Conservation (phyloP, 164 flowering plant genomes). For the Vitis riparia region DNA sequence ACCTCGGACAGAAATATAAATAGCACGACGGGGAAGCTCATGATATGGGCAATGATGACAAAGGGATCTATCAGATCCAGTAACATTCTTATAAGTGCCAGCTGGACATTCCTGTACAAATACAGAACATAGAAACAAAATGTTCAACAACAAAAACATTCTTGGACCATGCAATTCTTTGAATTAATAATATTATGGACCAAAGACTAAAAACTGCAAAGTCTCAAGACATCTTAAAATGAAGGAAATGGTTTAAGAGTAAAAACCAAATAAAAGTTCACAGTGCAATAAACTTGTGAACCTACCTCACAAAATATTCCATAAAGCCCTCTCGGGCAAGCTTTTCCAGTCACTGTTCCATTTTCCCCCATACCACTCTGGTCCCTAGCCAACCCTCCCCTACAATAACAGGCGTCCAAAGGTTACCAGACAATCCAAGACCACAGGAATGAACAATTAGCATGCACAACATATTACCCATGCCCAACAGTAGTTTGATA, state of each 20-base stretch:
- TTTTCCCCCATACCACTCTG: constrained; percentile 59
- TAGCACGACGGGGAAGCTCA: constrained; percentile 90
- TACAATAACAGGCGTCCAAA: constrained; percentile 17
- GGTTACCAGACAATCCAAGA: constrained; percentile 2
- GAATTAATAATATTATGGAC: no score
- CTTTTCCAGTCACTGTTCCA: constrained; percentile 88
- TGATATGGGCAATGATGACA: constrained; percentile 72
- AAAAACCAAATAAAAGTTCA: background rate
- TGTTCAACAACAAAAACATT: background rate
- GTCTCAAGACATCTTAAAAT: no score
- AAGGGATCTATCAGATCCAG: constrained; percentile 76
- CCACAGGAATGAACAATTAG: background rate
- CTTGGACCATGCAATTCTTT: no score
- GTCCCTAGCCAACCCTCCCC: constrained; percentile 78
- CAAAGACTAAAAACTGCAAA: no score
- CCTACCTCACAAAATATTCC: constrained; percentile 89
- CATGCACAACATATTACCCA: background rate
- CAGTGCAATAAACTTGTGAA: background rate
- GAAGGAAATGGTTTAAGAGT: no score
- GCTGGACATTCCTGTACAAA: constrained; percentile 83
- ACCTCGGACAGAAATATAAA: constrained; percentile 83
- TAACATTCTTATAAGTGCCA: constrained; percentile 90
- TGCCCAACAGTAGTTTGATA: no score
- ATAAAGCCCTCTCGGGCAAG: constrained; percentile 92
- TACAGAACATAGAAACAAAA: background rate